Percentiles rank a stretch among this genome's conserved stretches.
phyloP scores from a whole-genome alignment of 2,329 filamentous ascomycete species.

The Massarina eburnea region DNA sequence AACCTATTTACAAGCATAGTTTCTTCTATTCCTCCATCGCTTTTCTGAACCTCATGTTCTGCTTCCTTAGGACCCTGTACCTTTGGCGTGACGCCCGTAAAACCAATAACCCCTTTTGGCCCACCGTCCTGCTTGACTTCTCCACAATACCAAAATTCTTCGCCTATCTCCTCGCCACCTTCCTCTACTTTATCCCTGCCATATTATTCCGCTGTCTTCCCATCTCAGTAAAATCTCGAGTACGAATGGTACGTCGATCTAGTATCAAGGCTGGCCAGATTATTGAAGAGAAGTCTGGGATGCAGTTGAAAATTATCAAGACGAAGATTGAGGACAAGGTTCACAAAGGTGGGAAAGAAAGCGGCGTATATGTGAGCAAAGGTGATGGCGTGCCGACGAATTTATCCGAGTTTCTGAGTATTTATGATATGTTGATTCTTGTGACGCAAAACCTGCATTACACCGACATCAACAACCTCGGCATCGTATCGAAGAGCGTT shows the following conservation, averaged over 20 bases:
- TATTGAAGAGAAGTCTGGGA: conserved; percentile 13
- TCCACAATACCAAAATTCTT: conserved; percentile 3
- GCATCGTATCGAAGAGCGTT: conserved; percentile 26
- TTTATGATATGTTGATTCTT: conserved; percentile 33
- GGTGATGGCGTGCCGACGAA: conserved; percentile 7
- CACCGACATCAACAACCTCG: conserved; percentile 26
- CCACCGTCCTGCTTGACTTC: background rate
- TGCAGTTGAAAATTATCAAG: conserved; percentile 12
- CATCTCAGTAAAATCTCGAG: conserved; percentile 12
- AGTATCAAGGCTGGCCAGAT: conserved; percentile 17
- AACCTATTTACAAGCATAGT: conserved; percentile 2
- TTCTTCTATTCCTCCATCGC: conserved; percentile 16
- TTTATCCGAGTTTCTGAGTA: conserved; percentile 28
- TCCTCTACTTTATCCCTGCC: conserved; percentile 12
- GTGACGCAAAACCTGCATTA: conserved; percentile 30
- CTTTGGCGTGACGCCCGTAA: background rate
- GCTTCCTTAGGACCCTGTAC: conserved; percentile 2
- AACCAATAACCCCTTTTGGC: conserved; percentile 1
- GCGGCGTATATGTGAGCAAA: conserved; percentile 5
- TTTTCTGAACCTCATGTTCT: conserved; percentile 11
- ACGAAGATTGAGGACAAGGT: background rate
- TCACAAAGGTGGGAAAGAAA: conserved; percentile 1
- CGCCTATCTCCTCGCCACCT: background rate
- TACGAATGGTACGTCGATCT: conserved; percentile 19
- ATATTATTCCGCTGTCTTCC: conserved; percentile 23